Evolutionary conservation across 495 filamentous ascomycete genomes (phyloP), one percentile per base, ranked within the genome.

Genomic region (Lentithecium fluviatile): DNA sequence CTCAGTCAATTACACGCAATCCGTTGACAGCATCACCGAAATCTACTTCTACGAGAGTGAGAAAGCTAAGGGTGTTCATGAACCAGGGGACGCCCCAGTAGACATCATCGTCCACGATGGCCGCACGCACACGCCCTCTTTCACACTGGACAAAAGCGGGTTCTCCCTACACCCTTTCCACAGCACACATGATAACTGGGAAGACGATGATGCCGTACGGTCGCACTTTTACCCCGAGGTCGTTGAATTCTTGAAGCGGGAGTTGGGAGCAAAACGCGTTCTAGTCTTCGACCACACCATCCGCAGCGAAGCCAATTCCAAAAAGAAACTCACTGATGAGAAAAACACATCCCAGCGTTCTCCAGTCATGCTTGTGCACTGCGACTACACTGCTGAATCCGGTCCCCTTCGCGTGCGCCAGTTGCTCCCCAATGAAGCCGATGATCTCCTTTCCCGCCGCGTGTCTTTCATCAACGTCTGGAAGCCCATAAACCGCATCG

Each of bases 221-320:
- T 34, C 45, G 19, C 32, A 45, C 12, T 73, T 73, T 56, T 74
- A 74, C 52, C 72, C 71, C 0, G 71, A 73, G 36, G 51, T 73
- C 23, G 72, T 73, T 3, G 37, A 65, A 4, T 68, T 74, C 48
- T 58, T 74, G 12, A 70, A 73, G 46, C 58, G 65, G 17, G 60
- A 32, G 12, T 46, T 53, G 6, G 71, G 72, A 23, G 72, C 72
- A 2, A 70, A 60, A 25, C 60, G 63, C 20, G 65, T 74, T 32
- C 58, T 73, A 1, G 65, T 74, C 24, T 74, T 74, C 58, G 71
- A 74, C 45, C 72, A 74, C 48, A 74, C 72, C 29, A 73, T 74
- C 51, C 69, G 72, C 56, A 66, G 63, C 5, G 66, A 69, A 37
- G 46, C 29, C 12, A 73, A 74, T 45, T 54, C 36, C 6, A 43